Base-by-base conservation (phyloP, 768 basidiomycete species). In the Zangia roseola region DNA sequence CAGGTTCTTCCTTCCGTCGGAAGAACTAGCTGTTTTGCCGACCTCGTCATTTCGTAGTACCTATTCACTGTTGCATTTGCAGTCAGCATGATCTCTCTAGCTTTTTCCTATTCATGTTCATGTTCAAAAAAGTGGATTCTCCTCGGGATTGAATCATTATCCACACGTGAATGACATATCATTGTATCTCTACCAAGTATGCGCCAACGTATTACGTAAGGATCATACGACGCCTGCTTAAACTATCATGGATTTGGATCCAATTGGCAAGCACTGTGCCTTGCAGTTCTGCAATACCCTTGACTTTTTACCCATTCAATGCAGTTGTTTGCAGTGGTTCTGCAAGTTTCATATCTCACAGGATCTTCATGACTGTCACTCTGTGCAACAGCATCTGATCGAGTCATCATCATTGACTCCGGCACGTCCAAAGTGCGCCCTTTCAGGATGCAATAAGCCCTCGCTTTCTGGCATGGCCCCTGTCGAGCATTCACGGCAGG, bases 1-100 rank as follows among this genome's bases (percentile, higher is more conserved):
- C 68, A 95, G 94, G 95, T 56, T 94, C 88, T 75, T 97, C 94
- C 54, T 97, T 94, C 88, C 91, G 95, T 74, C 84, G 88, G 80
- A 98, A 97, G 83, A 88, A 86, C 78, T 91, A 79, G 67, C 51
- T 36, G 23, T 41, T 36, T 24, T 10, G 34, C 47, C 39, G 26
- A 19, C 41, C 19, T 40, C 41, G 28, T 26, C 39, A 33, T 43
- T n/a, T 44, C 33, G 6, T 19, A 10, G 6, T 19, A 10, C 34
- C 34, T 37, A 24, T 24, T 37, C 37, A n/a, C 23, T 35, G 25
- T 49, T 23, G 42, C 50, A 45, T 52, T 45, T 28, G 26, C 34
- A 43, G 25, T 30, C 50, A 38, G n/a, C 25, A 23, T 25, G 13
- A 24, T 31, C 14, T 31, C 5, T 33, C 36, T 37, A 45, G 17